Evolutionary conservation across 179 eudicot genomes (phyloP), one percentile per base, ranked within the genome.

Genomic region (Amaranthus tricolor): DNA sequence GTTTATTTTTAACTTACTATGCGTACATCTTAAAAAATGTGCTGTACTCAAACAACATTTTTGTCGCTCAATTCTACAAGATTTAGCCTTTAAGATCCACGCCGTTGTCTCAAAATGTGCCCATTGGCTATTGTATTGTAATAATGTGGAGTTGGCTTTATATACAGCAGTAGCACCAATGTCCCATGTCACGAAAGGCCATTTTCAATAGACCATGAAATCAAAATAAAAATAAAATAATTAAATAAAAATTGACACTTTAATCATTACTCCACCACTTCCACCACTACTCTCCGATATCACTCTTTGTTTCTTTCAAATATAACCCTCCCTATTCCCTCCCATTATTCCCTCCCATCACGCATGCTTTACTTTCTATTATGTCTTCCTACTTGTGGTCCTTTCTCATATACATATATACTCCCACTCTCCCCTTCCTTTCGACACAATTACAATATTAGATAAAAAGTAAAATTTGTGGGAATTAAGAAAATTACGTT

Each of bases 231-330:
- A 66, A 50, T 43, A 47, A 59, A 17, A 10, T 6, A 17, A 4
- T 51, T 57, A 59, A 17, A 10, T 6, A 17, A 4, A 57, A 56
- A 40, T 55, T 81, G 78, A 68, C 78, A 81, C 84, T 81, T 77
- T 81, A 77, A 81, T 81, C 75, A 81, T 81, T 72, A 80, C 49
- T 57, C 56, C 78, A 77, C 78, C 84, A 81, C 78, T 78, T 49
- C 47, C 71, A 19, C 45, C 43, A 48, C 43, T 31, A 31, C 14
- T 40, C 65, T 52, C 6, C 67, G 53, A 55, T 11, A 7, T 7
- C 16, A 24, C 53, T 69, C 20, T 79, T 9, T 63, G 55, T 48
- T 61, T 69, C 57, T 67, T 66, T 50, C 52, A 58, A 53, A 45
- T 51, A 15, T 70, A 68, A 70, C 62, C 66, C 80, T n/a, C 9